Percentiles rank a stretch among this genome's conserved stretches.
phyloP scores from a whole-genome alignment of 2,329 filamentous ascomycete genomes.

The Trichophyton rubrum region DNA sequence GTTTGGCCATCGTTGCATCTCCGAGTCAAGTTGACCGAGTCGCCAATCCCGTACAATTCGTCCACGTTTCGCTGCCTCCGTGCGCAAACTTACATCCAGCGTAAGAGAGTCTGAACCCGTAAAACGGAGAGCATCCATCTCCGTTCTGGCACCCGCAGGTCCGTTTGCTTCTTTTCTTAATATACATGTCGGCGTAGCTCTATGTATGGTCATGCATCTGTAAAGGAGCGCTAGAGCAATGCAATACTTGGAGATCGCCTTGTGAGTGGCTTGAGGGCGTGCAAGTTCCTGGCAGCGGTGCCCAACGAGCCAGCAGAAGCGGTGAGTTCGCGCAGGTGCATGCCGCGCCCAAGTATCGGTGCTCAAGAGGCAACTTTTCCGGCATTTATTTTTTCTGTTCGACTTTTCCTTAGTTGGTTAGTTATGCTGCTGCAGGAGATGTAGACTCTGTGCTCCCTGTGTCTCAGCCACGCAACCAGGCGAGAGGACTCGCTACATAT shows the following conservation, averaged over 20 bases:
- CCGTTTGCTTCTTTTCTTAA: not conserved
- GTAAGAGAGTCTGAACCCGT: not conserved
- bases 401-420: no score
- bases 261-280: not conserved
- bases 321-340: not conserved
- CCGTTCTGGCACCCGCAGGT: not conserved
- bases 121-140: not conserved
- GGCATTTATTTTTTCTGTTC: not conserved
- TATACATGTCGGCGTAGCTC: not conserved
- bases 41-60: constrained; percentile 1
- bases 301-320: constrained; percentile 1
- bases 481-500: not conserved
- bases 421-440: not conserved
- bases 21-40: not conserved
- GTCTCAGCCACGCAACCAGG: constrained; percentile 2
- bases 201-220: not conserved
- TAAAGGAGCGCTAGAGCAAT: not conserved
- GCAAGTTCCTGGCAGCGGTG: not conserved
- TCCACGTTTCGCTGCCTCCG: constrained; percentile 2
- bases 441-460: not conserved
- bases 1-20: constrained; percentile 1
- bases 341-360: not conserved
- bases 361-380: not conserved
- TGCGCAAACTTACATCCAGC: not conserved
- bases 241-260: not conserved